Conservation (phyloP, 768 basidiomycete species). For the Clitopilus passeckerianus region DNA sequence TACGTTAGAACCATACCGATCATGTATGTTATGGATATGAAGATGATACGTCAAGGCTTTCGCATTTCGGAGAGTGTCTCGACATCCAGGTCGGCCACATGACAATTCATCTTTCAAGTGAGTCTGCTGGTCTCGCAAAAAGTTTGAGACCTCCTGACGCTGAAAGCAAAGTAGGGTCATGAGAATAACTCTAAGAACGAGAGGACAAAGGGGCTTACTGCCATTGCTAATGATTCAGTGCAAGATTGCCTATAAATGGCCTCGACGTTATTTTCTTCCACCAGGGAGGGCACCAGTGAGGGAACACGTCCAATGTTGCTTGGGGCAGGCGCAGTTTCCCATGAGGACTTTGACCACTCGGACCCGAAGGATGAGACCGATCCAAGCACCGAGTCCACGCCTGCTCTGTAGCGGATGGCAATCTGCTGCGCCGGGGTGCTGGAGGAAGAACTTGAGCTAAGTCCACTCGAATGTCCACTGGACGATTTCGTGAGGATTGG, state of each 20-base stretch:
- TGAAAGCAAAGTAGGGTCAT: constrained; percentile 9
- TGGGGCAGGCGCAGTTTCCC: constrained; percentile 8
- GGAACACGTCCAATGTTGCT: constrained; percentile 6
- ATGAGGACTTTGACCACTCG: constrained; percentile 6
- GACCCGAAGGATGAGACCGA: constrained; percentile 7
- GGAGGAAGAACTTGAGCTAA: constrained; percentile 15
- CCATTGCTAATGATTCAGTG: constrained; percentile 26
- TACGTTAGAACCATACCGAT: constrained; percentile 25
- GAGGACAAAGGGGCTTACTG: constrained; percentile 27
- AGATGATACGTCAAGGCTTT: constrained; percentile 47
- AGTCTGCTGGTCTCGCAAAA: constrained; percentile 19
- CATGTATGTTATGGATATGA: constrained; percentile 52
- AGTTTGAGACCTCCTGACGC: constrained; percentile 30
- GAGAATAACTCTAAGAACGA: background rate
- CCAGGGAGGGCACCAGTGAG: constrained; percentile 8
- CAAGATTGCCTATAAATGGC: constrained; percentile 30
- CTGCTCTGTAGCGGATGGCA: constrained; percentile 29
- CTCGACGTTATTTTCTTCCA: constrained; percentile 16
- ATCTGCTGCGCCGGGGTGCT: constrained; percentile 37
- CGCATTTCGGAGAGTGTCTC: constrained; percentile 33
- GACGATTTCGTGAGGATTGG: constrained; percentile 16
- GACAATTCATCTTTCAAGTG: constrained; percentile 26
- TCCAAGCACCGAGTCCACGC: constrained; percentile 18
- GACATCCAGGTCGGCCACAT: constrained; percentile 43
- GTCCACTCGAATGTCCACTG: constrained; percentile 18